phyloP scores from a whole-genome alignment of 2,329 filamentous ascomycete genomes.

The Cladophialophora carrionii region DNA sequence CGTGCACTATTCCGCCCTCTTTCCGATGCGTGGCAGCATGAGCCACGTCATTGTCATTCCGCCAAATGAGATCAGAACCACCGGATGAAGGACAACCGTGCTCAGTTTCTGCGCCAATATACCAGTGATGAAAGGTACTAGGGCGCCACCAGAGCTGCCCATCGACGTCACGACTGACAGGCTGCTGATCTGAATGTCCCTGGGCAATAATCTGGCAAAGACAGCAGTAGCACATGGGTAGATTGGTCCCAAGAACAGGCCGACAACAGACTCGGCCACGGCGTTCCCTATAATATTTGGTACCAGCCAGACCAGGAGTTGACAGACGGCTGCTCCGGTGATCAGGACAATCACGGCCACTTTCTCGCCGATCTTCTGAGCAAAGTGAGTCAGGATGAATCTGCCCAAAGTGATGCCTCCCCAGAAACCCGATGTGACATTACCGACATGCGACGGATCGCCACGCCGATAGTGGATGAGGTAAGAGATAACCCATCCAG shows the following conservation, averaged over 20 bases:
- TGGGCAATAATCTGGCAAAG: slow-evolving; percentile 42
- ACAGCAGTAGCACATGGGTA: slow-evolving; percentile 65
- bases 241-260: slow-evolving; percentile 74
- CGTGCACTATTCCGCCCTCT: slow-evolving; percentile 52
- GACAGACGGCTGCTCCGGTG: slow-evolving; percentile 58
- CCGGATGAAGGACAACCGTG: slow-evolving; percentile 57
- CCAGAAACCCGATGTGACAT: slow-evolving; percentile 69
- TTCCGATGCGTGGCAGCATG: slow-evolving; percentile 54
- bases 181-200: slow-evolving; percentile 47
- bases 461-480: slow-evolving; percentile 73
- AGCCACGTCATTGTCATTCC: slow-evolving; percentile 60
- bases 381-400: slow-evolving; percentile 69
- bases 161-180: slow-evolving; percentile 47
- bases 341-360: slow-evolving; percentile 67
- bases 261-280: slow-evolving; percentile 69
- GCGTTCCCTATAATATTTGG: slow-evolving; percentile 49
- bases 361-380: slow-evolving; percentile 71
- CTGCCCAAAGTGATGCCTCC: slow-evolving; percentile 75
- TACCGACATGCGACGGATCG: slow-evolving; percentile 71
- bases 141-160: slow-evolving; percentile 49
- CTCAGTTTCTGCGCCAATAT: slow-evolving; percentile 53
- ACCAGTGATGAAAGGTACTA: slow-evolving; percentile 54
- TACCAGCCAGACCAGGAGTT: slow-evolving; percentile 39
- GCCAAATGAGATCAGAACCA: slow-evolving; percentile 59
- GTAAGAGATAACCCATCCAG: slow-evolving; percentile 86